phyloP scores from a whole-genome alignment of 768 basidiomycete species.

The Hemileccinum rubropunctum region DNA sequence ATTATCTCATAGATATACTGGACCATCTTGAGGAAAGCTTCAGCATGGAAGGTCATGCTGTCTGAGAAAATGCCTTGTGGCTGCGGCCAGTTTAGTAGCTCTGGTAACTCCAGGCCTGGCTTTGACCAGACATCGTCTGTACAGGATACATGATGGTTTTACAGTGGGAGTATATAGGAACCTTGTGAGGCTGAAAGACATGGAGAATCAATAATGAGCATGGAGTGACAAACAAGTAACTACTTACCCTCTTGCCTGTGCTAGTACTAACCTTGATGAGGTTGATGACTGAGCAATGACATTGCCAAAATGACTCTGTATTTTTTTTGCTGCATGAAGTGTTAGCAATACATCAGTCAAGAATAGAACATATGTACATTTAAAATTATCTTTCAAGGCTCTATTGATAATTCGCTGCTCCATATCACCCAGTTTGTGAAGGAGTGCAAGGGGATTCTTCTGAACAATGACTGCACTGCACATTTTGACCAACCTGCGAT shows the following conservation, averaged over 20 bases:
- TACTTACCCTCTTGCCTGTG: not conserved
- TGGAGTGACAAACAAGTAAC: not conserved
- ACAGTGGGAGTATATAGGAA: not conserved
- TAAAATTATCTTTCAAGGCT: constrained; percentile 6
- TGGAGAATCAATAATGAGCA: not conserved
- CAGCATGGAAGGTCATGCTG: not conserved
- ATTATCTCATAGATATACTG: not conserved
- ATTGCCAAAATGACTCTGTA: not conserved
- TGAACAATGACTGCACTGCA: not conserved
- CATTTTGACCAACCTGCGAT: not conserved
- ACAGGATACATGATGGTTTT: constrained; percentile 4
- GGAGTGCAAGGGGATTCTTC: constrained; percentile 5
- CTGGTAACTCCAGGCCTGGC: not conserved
- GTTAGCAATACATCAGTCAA: not conserved
- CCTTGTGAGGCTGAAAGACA: not conserved
- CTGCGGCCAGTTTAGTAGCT: constrained; percentile 7
- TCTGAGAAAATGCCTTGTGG: constrained; percentile 3
- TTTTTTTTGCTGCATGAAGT: not conserved
- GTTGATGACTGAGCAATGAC: not conserved
- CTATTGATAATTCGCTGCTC: constrained; percentile 5
- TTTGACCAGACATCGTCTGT: not conserved
- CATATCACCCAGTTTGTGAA: not conserved
- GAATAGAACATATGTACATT: constrained; percentile 7
- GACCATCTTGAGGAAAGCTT: not conserved
- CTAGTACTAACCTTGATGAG: not conserved